phyloP scores from a whole-genome alignment of 2,329 filamentous ascomycete species.

The Pseudopithomyces chartarum region DNA sequence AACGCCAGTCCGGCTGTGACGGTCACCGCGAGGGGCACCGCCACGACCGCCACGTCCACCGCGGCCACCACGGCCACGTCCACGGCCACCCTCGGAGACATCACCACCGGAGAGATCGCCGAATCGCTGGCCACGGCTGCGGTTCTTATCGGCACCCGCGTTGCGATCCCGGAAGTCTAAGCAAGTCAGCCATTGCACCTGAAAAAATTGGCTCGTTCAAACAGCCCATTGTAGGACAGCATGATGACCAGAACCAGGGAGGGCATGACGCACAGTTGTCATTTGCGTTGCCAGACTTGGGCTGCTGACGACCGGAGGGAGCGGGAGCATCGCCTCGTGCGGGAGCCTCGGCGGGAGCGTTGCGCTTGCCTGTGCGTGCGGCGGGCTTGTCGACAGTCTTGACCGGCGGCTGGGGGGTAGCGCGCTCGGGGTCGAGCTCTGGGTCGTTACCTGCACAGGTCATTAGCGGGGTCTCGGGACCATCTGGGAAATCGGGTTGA shows the following conservation, averaged over 20 bases:
- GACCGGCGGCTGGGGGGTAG: constrained; percentile 72
- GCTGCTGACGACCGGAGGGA: constrained; percentile 17
- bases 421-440: constrained; percentile 74
- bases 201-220: neutral
- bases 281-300: constrained; percentile 69
- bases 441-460: constrained; percentile 66
- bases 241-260: neutral
- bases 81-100: constrained; percentile 41
- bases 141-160: constrained; percentile 82
- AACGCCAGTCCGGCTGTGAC: constrained; percentile 65
- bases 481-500: constrained; percentile 12
- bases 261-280: constrained; percentile 76
- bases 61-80: constrained; percentile 53
- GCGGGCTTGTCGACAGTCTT: constrained; percentile 87
- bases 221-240: neutral
- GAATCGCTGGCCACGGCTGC: constrained; percentile 60
- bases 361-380: constrained; percentile 82
- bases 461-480: constrained; percentile 24
- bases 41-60: constrained; percentile 52
- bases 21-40: constrained; percentile 59
- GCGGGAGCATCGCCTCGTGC: constrained; percentile 45
- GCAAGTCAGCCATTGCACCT: constrained; percentile 25
- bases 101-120: constrained; percentile 34
- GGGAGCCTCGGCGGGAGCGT: constrained; percentile 76
- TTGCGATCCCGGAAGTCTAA: constrained; percentile 88